These are phyloP conservation scores for Scheffersomyces lignosus DNA, from an alignment of 805 yeast genomes.

Conservation along the genomic window DNA sequence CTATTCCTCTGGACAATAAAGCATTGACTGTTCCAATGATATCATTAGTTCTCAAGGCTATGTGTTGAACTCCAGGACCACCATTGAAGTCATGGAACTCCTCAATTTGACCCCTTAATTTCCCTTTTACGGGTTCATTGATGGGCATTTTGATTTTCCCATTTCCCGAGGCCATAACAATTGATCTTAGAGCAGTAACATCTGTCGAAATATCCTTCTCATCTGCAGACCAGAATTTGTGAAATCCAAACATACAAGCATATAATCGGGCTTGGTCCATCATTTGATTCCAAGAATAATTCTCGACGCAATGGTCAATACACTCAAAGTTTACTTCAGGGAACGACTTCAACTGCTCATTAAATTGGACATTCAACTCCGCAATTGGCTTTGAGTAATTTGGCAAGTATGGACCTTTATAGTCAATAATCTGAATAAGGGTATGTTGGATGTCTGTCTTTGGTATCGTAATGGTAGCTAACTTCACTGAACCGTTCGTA, in stretches of 20 bases:
- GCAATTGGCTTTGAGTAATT: conserved; percentile 29
- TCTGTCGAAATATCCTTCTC: conserved; percentile 72
- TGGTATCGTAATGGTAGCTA: conserved; percentile 47
- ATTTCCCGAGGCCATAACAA: conserved; percentile 72
- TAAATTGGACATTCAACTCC: conserved; percentile 4
- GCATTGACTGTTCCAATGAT: conserved; percentile 56
- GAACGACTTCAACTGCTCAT: conserved; percentile 6
- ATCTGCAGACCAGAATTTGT: conserved; percentile 82
- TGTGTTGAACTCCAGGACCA: conserved; percentile 86
- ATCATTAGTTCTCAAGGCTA: conserved; percentile 66
- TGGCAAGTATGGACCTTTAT: conserved; percentile 52
- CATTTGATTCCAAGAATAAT: conserved; percentile 71
- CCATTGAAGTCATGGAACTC: conserved; percentile 73
- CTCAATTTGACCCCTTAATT: conserved; percentile 72
- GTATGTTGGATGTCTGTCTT: conserved; percentile 71
- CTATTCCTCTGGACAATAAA: conserved; percentile 63
- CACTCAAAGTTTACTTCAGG: conserved; percentile 40
- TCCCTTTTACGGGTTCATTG: conserved; percentile 78
- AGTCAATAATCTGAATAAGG: conserved; percentile 49
- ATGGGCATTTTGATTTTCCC: conserved; percentile 76
- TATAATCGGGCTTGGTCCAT: conserved; percentile 57
- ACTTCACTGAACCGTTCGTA: conserved; percentile 47
- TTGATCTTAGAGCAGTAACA: conserved; percentile 66
- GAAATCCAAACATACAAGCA: conserved; percentile 66
- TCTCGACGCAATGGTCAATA: conserved; percentile 83